Percentiles rank a stretch among this genome's conserved stretches.
Conservation (phyloP, 257 asterid genomes). For the Anisodus tanguticus region DNA sequence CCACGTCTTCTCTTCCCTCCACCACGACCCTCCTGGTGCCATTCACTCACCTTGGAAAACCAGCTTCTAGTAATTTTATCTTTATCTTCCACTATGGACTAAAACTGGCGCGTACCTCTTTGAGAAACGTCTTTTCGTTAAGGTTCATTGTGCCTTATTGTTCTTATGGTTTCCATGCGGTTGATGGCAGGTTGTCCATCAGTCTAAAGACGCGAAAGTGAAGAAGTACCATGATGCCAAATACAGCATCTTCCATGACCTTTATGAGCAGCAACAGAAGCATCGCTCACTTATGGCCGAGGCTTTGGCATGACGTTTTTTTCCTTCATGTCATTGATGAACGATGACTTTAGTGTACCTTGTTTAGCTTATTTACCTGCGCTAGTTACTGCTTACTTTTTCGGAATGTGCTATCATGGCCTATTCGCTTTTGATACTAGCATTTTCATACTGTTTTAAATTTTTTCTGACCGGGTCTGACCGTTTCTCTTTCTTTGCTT, state of each 20-base stretch:
- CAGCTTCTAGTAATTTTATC: neutral
- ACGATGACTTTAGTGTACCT: too few relatives aligned
- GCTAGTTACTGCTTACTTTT: too few relatives aligned
- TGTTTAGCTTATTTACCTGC: too few relatives aligned
- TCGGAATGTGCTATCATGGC: too few relatives aligned
- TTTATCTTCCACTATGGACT: neutral
- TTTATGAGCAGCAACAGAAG: slow-evolving; percentile 77
- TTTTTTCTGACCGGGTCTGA: too few relatives aligned
- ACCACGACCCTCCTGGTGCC: neutral
- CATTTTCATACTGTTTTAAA: neutral
- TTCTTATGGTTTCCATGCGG: neutral
- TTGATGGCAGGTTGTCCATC: slow-evolving; percentile 68
- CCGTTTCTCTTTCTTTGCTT: too few relatives aligned
- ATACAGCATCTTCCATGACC: slow-evolving; percentile 73
- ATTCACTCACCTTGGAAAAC: neutral
- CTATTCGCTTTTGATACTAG: too few relatives aligned
- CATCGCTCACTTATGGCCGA: slow-evolving; percentile 76
- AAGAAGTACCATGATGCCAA: slow-evolving; percentile 87
- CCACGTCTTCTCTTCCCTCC: neutral
- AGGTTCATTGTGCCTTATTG: neutral
- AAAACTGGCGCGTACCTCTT: neutral
- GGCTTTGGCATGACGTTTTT: slow-evolving; percentile 52
- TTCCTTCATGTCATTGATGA: neutral
- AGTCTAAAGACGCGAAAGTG: slow-evolving; percentile 71
- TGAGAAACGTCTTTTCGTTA: neutral